Base-by-base conservation (phyloP, 2,329 filamentous ascomycete genomes). In the Verticillium isaacii region DNA sequence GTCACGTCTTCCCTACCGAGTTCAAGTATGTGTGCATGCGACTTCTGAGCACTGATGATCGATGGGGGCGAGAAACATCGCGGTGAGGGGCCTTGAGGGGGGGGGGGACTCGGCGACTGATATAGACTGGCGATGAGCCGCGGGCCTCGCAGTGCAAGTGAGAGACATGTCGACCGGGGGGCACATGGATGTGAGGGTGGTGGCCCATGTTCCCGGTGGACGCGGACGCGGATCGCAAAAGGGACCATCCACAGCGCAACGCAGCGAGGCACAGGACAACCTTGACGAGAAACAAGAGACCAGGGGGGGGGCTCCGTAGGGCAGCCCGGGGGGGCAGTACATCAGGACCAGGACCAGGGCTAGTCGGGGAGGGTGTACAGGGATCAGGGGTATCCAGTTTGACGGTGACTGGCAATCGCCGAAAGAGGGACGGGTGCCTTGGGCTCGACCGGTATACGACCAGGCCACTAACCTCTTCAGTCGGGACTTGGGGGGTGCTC, bases 51-150 rank as follows among this genome's bases (percentile, higher is more conserved):
- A 54, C 11, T 57, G 41, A 60, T 62, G 62, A 54, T 60, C 54
- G 64, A 60, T 62, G 63, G 64, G 63, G 63, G 63, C 63, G 62
- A 29, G 56, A 63, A 61, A 59, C 50, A 60, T 52, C 45, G 45
- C 56, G 57, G 41, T 56, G 29, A 54, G 65, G 60, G 55, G 41
- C 55, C 34, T 57, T 66, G 57, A 25, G 64, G 63, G 39, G 45
- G 45, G 45, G 45, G 45, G 45, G 64, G 63, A 56, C 63, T 61
- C 63, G 57, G 60, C 61, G 61, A 66, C 63, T 65, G 59, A 66
- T 66, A 65, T 66, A 66, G 63, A 66, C 61, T 57, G 57, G 45
- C 59, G 50, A 41, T 50, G 62, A 64, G 57, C 62, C 63, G 19
- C 19, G 45, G 45, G 45, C 45, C n/a, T 52, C 19, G 45, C 19